Base-by-base conservation (phyloP, 139 green algal genomes). In the Nannochloris sp. region DNA sequence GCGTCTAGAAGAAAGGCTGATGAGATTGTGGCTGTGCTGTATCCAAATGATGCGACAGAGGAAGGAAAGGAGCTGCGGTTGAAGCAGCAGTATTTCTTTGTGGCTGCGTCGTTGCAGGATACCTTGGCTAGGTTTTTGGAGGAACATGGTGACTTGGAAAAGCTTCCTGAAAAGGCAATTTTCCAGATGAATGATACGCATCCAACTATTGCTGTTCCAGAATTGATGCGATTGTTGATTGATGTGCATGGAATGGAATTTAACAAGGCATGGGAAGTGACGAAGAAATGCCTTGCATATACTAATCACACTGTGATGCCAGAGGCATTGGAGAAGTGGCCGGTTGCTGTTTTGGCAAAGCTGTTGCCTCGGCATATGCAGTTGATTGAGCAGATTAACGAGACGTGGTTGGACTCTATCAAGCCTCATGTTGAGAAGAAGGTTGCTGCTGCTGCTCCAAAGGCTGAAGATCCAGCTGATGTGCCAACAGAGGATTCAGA, bases 141-240 rank as follows among this genome's bases (percentile, higher is more conserved):
- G 61, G 75, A 73, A 46, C 74, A 86, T 64, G 84, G 61, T 59
- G 78, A 91, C 53, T 69, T 85, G 73, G 40, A 56, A 37, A 57
- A 60, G 6, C 76, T 96, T 56, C 83, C 84, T 16, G 75, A 87
- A 25, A 95, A 95, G 80, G 89, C 83, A 0, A 70, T 67, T 40
- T 89, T 99, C 76, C 93, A 98, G 87, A 83, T 97, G 79, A 97
- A 99, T 74, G 93, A 99, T 82, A 98, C 93, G 0, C 93, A 98
- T 76, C 93, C 93, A 63, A 96, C 93, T 58, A 91, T 97, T 56
- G 93, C 85, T 3, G 85, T 94, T 36, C 80, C 93, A n/a, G 93
- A 99, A 84, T 79, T 98, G 29, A 95, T 97, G 82, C 83, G 92
- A 28, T 71, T 99, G 53, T 81, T 99, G 55, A 87, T 98, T 12